Conservation (phyloP, 805 yeast genomes). For the Schwanniomyces polymorphus region DNA sequence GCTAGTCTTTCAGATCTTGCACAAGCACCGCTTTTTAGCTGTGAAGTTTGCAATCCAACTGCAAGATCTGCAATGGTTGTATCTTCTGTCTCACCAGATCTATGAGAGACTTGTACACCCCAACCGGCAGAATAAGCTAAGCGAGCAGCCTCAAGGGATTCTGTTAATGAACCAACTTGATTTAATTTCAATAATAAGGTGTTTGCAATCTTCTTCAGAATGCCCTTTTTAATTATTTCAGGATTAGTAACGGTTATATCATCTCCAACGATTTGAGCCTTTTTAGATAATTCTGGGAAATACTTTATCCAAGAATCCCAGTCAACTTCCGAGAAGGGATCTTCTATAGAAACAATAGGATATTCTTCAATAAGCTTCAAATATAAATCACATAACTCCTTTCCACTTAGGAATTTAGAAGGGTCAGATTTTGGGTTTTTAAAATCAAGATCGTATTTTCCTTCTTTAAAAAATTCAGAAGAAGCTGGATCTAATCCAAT, state of each 20-base stretch:
- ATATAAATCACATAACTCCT: conserved; percentile 16
- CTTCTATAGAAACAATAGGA: conserved; percentile 22
- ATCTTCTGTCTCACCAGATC: conserved; percentile 26
- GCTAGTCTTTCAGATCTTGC: conserved; percentile 24
- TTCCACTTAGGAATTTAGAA: conserved; percentile 16
- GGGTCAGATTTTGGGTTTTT: conserved; percentile 18
- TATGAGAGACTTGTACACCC: conserved; percentile 22
- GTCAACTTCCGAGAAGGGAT: conserved; percentile 22
- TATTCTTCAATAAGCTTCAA: conserved; percentile 14
- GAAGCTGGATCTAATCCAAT: conserved; percentile 23
- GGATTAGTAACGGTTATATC: conserved; percentile 25
- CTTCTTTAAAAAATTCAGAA: conserved; percentile 20
- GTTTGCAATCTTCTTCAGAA: conserved; percentile 18
- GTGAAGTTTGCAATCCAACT: conserved; percentile 22
- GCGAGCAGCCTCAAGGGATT: conserved; percentile 17
- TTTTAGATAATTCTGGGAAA: conserved; percentile 11
- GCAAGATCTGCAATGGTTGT: conserved; percentile 20
- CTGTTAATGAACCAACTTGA: conserved; percentile 21
- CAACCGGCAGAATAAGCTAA: conserved; percentile 14
- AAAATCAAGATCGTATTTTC: conserved; percentile 19
- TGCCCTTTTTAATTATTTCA: conserved; percentile 16
- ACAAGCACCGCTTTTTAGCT: conserved; percentile 22
- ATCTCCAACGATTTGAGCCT: conserved; percentile 18
- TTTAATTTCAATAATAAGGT: conserved; percentile 20
- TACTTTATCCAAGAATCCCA: conserved; percentile 21